phyloP scores from a whole-genome alignment of 1,284 basidiomycete species.

The Trichosporon sp. region DNA sequence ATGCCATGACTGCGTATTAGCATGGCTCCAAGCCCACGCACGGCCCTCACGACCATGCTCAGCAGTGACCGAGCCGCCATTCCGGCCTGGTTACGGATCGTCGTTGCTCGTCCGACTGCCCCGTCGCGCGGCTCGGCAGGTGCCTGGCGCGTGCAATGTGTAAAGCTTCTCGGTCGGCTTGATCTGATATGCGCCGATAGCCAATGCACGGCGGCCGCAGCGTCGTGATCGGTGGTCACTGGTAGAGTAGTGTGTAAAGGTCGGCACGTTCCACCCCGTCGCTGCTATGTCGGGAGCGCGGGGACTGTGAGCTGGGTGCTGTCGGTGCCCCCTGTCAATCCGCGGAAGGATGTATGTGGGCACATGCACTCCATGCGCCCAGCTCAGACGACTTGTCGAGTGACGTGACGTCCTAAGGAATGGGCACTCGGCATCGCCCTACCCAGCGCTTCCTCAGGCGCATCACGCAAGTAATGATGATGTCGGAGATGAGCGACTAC shows the following conservation, averaged over 20 bases:
- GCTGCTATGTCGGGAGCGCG: neutral
- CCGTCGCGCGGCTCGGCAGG: neutral
- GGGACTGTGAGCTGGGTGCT: neutral
- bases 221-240: conserved; percentile 1
- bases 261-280: too few species aligned
- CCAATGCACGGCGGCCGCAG: neutral
- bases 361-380: neutral
- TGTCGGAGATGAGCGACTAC: neutral
- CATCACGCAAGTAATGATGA: conserved; percentile 1
- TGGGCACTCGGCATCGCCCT: neutral
- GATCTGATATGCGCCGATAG: neutral
- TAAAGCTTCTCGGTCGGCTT: neutral
- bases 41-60: neutral
- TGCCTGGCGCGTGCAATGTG: neutral
- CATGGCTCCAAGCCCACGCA: neutral
- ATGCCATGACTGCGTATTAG: neutral
- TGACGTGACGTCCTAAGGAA: neutral
- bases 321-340: neutral
- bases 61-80: neutral
- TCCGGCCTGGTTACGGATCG: neutral
- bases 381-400: neutral
- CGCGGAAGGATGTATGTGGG: neutral
- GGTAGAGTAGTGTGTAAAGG: neutral
- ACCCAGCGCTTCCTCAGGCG: neutral
- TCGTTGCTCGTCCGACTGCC: neutral